Base-by-base conservation (phyloP, 257 asterid species). In the Hygrophila difformis region DNA sequence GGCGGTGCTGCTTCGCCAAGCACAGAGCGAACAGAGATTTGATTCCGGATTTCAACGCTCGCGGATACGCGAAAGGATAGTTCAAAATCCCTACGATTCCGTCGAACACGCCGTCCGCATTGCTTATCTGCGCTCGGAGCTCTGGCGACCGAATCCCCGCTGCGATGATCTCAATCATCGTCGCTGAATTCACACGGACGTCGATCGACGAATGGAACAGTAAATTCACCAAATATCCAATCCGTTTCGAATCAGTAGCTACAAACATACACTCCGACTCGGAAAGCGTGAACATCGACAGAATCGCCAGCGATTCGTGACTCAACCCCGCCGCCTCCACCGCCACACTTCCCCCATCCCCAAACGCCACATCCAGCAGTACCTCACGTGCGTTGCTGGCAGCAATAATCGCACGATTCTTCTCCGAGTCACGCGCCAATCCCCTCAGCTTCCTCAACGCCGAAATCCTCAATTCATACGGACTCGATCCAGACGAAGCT, bases 11-110 rank as follows among this genome's bases (percentile, higher is more conserved):
- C 76, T 82, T 89, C 64, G 59, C 87, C 49, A 89, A 39, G 45
- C 98, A 89, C 59, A 89, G 55, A 3, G 96, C 94, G 70, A 89
- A 85, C 34, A 89, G 34, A 12, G 96, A 83, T 41, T 79, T 89
- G 5, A 78, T 67, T 14, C 94, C 96, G 56, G 77, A 60, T 67
- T 85, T 85, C 69, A 77, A 45, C 12, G 93, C 92, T 51, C 86
- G 55, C 0, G 93, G 82, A 43, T 74, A 82, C 1, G 75, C 74
- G 47, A 70, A 12, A 0, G 94, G 93, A 49, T 67, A 82, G 12
- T 63, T 77, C 52, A 89, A 24, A 29, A 89, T 72, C 8, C 84
- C 93, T 39, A 89, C 47, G 0, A 85, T 63, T n/a, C 98, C 96
- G 6, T 79, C 82, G 50, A 82, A 89, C 12, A 89, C 73, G 1